Conservation (phyloP, 2,329 filamentous ascomycete species). For the Xylaria sp. region DNA sequence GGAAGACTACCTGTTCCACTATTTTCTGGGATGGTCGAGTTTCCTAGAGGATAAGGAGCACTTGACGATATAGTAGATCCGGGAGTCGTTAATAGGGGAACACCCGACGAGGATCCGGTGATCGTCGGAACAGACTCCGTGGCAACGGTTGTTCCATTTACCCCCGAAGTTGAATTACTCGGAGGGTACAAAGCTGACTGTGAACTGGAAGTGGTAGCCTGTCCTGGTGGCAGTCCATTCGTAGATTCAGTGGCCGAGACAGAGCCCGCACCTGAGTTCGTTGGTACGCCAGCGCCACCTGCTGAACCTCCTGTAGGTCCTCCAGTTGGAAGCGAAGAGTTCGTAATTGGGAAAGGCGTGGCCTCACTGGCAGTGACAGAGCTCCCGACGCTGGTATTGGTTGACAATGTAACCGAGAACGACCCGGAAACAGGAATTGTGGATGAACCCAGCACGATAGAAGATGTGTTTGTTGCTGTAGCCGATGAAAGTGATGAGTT, state of each 20-base stretch:
- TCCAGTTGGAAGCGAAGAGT: constrained; percentile 21
- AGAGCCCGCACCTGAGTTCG: constrained; percentile 3
- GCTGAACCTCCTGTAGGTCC: constrained; percentile 17
- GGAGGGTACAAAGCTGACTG: constrained; percentile 23
- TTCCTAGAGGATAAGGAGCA: constrained; percentile 27
- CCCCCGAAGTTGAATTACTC: constrained; percentile 24
- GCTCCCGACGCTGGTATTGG: constrained; percentile 5
- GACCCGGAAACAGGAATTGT: constrained; percentile 15
- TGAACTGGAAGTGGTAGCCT: constrained; percentile 17
- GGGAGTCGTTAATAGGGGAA: neutral
- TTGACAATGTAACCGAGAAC: constrained; percentile 1
- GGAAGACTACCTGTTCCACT: constrained; percentile 21
- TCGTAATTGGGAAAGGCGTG: constrained; percentile 22
- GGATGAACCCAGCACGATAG: neutral
- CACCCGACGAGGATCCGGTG: constrained; percentile 6
- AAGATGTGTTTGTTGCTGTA: constrained; percentile 6
- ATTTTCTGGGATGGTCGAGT: constrained; percentile 21
- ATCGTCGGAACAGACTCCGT: constrained; percentile 12
- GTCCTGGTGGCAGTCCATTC: constrained; percentile 10
- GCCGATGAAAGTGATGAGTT: constrained; percentile 17
- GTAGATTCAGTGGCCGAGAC: constrained; percentile 1
- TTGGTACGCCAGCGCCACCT: neutral
- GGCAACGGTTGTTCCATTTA: constrained; percentile 14
- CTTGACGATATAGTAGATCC: constrained; percentile 9
- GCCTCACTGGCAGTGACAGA: constrained; percentile 5